phyloP scores from a whole-genome alignment of 192 early-diverging fungal species.

The Gryganskiella cystojenkinii region DNA sequence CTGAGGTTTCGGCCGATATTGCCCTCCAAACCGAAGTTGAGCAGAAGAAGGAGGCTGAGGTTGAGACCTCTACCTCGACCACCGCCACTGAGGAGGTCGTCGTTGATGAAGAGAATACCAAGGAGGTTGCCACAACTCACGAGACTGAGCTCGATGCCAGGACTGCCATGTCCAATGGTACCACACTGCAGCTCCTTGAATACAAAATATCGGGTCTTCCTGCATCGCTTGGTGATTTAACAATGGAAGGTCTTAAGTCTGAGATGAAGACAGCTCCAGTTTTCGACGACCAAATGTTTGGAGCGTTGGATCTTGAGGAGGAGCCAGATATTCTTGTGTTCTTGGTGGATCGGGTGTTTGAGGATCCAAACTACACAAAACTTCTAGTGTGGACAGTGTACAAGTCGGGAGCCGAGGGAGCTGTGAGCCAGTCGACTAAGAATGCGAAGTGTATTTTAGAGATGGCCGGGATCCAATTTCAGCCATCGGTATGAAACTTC shows the following conservation, averaged over 20 bases:
- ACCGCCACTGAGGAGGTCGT: no score
- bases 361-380: constrained; percentile 7
- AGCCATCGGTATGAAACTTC: background rate
- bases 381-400: constrained; percentile 2
- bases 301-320: constrained; percentile 7
- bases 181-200: background rate
- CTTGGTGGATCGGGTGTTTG: background rate
- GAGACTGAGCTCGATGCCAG: no score
- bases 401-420: constrained; percentile 2
- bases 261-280: constrained; percentile 3
- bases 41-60: background rate
- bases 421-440: constrained; percentile 6
- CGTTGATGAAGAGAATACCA: no score
- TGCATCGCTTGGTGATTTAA: constrained; percentile 4
- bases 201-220: constrained; percentile 3
- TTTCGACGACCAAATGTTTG: constrained; percentile 8
- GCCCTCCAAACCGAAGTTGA: background rate
- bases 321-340: constrained; percentile 9
- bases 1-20: background rate
- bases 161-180: background rate
- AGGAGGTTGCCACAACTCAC: no score
- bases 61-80: background rate
- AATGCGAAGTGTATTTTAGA: constrained; percentile 7
- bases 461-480: constrained; percentile 5
- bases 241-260: background rate